These are phyloP conservation scores for Penicillium hordei DNA, from an alignment of 2,329 filamentous ascomycete species.

Conservation along the genomic window DNA sequence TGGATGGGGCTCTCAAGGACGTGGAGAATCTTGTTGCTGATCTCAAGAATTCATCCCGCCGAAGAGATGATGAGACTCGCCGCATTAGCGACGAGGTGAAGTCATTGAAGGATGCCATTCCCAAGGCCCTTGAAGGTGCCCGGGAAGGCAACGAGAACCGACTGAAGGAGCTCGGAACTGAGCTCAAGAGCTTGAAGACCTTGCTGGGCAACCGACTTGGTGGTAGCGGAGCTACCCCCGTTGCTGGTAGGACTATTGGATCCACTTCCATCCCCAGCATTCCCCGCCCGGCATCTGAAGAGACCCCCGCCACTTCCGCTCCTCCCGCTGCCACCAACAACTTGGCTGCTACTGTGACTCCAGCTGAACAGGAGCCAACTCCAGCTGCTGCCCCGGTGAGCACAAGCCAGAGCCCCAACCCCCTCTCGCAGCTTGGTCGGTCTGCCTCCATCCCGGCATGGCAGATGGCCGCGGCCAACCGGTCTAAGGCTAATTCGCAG, in stretches of 20 bases:
- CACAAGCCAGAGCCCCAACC: constrained; percentile 42
- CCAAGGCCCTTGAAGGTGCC: constrained; percentile 83
- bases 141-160: constrained; percentile 79
- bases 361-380: constrained; percentile 31
- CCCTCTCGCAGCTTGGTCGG: constrained; percentile 52
- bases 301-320: constrained; percentile 23
- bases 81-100: constrained; percentile 84
- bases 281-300: constrained; percentile 24
- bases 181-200: constrained; percentile 90
- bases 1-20: constrained; percentile 78
- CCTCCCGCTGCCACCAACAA: constrained; percentile 25
- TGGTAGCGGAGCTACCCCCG: constrained; percentile 34
- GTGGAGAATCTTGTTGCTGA: constrained; percentile 80
- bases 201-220: constrained; percentile 68
- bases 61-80: constrained; percentile 83
- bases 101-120: constrained; percentile 78
- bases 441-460: constrained; percentile 73
- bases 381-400: constrained; percentile 23
- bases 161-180: constrained; percentile 78
- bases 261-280: constrained; percentile 24
- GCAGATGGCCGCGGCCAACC: constrained; percentile 71
- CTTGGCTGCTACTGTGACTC: constrained; percentile 30
- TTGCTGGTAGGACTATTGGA: constrained; percentile 33
- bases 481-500: constrained; percentile 37
- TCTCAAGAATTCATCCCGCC: constrained; percentile 75